Evolutionary conservation across 129 eudicot species (phyloP), one percentile per base, ranked within the genome.

Genomic region (Heracleum sosnowskyi): DNA sequence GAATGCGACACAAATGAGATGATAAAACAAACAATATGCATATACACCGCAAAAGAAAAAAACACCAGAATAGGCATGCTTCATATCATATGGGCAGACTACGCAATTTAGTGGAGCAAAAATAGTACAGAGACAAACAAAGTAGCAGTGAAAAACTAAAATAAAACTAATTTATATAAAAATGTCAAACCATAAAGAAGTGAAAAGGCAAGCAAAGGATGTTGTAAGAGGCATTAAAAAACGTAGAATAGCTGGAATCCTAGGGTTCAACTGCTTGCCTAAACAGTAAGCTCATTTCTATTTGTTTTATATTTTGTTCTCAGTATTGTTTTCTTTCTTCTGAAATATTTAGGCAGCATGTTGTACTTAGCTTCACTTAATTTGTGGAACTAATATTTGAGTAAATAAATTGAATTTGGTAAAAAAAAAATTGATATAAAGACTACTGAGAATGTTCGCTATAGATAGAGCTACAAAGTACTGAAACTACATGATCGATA

Each of bases 191-290:
- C n/a, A n/a, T n/a, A n/a, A n/a, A n/a, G n/a, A n/a, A n/a, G n/a
- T n/a, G n/a, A 71, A 11, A 81, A 89, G 91, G 62, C 93, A 87
- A 89, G 88, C 93, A 51, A 89, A 87, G 80, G 93, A 89, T 72
- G 87, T 89, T 69, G 87, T 89, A 29, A 86, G 81, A 79, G 91
- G 89, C 74, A 85, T 89, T 76, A 89, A 89, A 82, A 89, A 85
- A 85, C 93, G 93, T 62, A 78, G 87, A 84, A 87, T 29, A 89
- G 93, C 86, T 87, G 47, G 77, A 89, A 87, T 77, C 72, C 89
- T 47, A 89, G 87, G 82, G 91, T 89, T 64, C 93, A 89, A 77
- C 89, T 87, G 63, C 91, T 89, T 63, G 85, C 93, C 35, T 69
- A 87, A 53, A 89, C 91, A 55, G 93, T 89, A 77, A 86, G 93